Evolutionary conservation across 768 basidiomycete species (phyloP).

Genomic region (Atractiella rhizophila): DNA sequence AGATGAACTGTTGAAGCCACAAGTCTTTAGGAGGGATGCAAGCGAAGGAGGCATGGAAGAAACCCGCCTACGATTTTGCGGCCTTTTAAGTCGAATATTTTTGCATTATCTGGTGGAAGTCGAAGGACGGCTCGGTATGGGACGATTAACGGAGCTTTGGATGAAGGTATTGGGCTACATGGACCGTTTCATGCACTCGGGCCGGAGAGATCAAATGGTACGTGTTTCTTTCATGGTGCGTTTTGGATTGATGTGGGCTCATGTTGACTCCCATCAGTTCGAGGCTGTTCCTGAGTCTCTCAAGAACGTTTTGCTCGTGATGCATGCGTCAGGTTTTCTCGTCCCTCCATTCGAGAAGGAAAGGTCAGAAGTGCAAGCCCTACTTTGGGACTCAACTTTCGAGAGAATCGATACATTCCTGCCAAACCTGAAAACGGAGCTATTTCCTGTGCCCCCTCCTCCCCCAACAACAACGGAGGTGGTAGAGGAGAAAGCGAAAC

Average conservation of each 20-base stretch:
- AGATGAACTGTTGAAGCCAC: conserved; percentile 67
- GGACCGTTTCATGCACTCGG: conserved; percentile 64
- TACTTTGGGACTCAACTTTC: conserved; percentile 57
- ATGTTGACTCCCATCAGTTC: conserved; percentile 29
- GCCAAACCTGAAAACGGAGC: conserved; percentile 58
- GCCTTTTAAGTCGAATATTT: conserved; percentile 81
- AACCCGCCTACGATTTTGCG: conserved; percentile 61
- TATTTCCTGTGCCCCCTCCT: conserved; percentile 29
- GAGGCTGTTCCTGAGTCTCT: conserved; percentile 90
- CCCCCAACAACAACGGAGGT: background rate
- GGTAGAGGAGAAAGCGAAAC: too few species aligned
- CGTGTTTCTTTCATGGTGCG: conserved; percentile 19
- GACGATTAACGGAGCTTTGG: conserved; percentile 54
- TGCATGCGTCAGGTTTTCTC: conserved; percentile 69
- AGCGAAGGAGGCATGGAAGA: conserved; percentile 51
- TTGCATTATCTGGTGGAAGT: conserved; percentile 40
- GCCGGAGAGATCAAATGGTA: conserved; percentile 66
- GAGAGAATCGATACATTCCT: conserved; percentile 73
- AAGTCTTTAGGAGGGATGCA: conserved; percentile 51
- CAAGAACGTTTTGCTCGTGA: conserved; percentile 85
- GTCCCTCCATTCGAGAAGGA: conserved; percentile 30
- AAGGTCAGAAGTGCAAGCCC: conserved; percentile 32
- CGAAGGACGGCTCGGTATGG: conserved; percentile 13
- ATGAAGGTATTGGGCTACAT: conserved; percentile 67
- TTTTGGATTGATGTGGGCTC: background rate